These are phyloP conservation scores for Magnusiomyces tetraspermus DNA, from an alignment of 1,139 yeast species.

Conservation along the genomic window DNA sequence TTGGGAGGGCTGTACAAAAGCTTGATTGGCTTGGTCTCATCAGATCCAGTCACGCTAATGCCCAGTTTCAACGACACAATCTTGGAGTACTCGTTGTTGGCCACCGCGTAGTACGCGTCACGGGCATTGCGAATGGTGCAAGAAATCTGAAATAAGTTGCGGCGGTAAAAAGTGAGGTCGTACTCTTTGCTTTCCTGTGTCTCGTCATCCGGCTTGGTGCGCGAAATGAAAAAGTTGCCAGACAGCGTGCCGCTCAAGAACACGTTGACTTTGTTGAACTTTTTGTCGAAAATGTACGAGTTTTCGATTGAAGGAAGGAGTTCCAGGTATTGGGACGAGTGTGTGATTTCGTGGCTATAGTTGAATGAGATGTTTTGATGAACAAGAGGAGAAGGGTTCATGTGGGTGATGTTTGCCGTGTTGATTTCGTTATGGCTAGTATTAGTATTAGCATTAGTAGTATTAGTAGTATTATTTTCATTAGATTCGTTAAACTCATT, in stretches of 20 bases:
- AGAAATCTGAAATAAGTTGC: conserved; percentile 28
- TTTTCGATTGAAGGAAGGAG: not conserved
- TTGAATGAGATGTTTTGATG: not conserved
- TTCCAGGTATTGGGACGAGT: not conserved
- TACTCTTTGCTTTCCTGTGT: not conserved
- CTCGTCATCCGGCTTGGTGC: not conserved
- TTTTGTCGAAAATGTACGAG: not conserved
- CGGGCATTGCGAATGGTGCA: conserved; percentile 26
- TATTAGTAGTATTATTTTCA: too few species aligned
- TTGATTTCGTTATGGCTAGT: too few species aligned
- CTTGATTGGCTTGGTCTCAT: conserved; percentile 22
- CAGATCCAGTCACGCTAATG: conserved; percentile 24
- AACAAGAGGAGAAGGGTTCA: too few species aligned
- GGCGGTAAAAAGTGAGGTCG: conserved; percentile 25
- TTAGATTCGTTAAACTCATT: too few species aligned
- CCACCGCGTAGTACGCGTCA: conserved; percentile 23
- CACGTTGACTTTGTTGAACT: not conserved
- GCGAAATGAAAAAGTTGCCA: conserved; percentile 1
- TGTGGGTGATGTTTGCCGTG: too few species aligned
- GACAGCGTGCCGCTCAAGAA: not conserved
- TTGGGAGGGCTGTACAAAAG: conserved; percentile 26
- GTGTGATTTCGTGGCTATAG: too few species aligned
- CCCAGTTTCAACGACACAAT: conserved; percentile 25
- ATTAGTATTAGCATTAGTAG: too few species aligned
- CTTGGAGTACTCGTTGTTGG: conserved; percentile 19